phyloP scores from a whole-genome alignment of 306 rosid species.

The Acacia crassicarpa region DNA sequence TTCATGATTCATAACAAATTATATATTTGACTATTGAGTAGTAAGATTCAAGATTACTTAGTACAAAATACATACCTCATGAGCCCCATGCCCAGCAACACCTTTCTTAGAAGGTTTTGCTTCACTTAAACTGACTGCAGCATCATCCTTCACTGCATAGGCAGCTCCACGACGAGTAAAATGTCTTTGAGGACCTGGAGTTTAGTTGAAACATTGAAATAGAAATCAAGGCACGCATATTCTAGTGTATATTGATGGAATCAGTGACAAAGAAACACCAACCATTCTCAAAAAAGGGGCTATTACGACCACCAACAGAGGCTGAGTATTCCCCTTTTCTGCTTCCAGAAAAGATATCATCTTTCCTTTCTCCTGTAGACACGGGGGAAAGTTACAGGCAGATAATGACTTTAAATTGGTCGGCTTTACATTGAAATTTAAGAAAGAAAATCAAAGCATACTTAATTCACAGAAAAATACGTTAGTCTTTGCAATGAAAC shows the following conservation, averaged over 20 bases:
- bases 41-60: neutral
- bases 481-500: slow-evolving; percentile 1
- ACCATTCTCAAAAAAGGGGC: slow-evolving; percentile 59
- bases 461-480: slow-evolving; percentile 5
- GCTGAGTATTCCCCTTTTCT: slow-evolving; percentile 53
- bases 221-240: slow-evolving; percentile 21
- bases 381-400: slow-evolving; percentile 33
- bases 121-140: slow-evolving; percentile 54
- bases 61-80: slow-evolving; percentile 61
- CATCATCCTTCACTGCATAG: slow-evolving; percentile 64
- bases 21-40: neutral
- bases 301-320: slow-evolving; percentile 52
- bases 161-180: slow-evolving; percentile 71
- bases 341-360: slow-evolving; percentile 45
- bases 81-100: slow-evolving; percentile 56
- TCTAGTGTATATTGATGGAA: neutral
- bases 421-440: slow-evolving; percentile 26
- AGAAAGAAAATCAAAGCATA: neutral
- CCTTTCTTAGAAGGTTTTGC: slow-evolving; percentile 78
- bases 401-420: slow-evolving; percentile 25
- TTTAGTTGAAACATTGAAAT: slow-evolving; percentile 1
- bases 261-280: slow-evolving; percentile 30
- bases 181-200: slow-evolving; percentile 65
- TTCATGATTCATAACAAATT: neutral
- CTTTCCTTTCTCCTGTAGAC: slow-evolving; percentile 48